Conservation (phyloP, 1,139 yeast genomes). For the Kodamaea anthophila region DNA sequence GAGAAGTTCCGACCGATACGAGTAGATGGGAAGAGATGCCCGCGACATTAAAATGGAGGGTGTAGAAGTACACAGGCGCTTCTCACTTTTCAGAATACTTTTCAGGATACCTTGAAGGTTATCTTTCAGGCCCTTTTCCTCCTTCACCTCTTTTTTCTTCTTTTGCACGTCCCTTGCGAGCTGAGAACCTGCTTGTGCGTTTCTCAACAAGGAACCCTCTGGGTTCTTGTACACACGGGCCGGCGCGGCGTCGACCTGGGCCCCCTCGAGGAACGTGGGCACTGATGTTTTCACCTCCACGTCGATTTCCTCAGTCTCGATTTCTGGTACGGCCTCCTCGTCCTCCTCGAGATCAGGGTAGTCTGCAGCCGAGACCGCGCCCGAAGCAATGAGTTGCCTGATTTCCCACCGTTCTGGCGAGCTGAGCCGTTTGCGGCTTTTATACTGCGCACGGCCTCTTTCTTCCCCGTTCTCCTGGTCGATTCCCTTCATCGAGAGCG, state of each 20-base stretch:
- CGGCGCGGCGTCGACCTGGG: conserved; percentile 42
- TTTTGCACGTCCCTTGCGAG: conserved; percentile 64
- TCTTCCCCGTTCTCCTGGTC: conserved; percentile 63
- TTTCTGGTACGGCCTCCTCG: conserved; percentile 16
- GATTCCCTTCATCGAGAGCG: conserved; percentile 67
- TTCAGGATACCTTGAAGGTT: neutral
- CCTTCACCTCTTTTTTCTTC: conserved; percentile 44
- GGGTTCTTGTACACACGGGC: conserved; percentile 60
- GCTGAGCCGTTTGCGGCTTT: conserved; percentile 46
- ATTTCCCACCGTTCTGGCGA: conserved; percentile 93
- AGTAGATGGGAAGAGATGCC: conserved; percentile 63
- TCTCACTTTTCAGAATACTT: conserved; percentile 8
- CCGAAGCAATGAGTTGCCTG: conserved; percentile 74
- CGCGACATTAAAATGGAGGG: neutral
- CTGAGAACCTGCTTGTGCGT: conserved; percentile 73
- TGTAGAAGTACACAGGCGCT: no score
- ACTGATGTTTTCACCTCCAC: conserved; percentile 65
- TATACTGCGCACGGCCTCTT: conserved; percentile 10
- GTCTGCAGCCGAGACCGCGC: conserved; percentile 63
- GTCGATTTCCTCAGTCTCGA: conserved; percentile 41
- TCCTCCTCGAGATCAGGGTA: conserved; percentile 54
- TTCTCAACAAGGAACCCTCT: conserved; percentile 71
- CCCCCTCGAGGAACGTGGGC: conserved; percentile 70
- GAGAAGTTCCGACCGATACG: conserved; percentile 53
- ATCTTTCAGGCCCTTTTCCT: conserved; percentile 33